Percentiles rank a stretch among this genome's conserved stretches.
phyloP scores from a whole-genome alignment of 1,284 basidiomycete species.

The Irpex lacteus region DNA sequence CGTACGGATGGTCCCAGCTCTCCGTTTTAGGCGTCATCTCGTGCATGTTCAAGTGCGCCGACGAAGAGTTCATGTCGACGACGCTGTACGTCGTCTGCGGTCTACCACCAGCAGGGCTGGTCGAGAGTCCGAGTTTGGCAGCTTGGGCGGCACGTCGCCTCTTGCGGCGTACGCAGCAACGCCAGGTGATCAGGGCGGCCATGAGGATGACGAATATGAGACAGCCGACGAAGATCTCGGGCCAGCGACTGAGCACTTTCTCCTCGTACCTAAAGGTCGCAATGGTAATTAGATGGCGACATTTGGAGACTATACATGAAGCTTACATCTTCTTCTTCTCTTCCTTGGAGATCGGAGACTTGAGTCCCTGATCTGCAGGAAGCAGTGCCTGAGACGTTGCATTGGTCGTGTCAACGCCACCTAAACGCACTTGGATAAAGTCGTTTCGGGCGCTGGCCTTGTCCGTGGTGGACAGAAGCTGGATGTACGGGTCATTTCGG shows the following conservation, averaged over 20 bases:
- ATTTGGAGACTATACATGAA: not conserved
- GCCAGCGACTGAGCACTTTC: constrained; percentile 69
- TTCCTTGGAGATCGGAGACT: constrained; percentile 59
- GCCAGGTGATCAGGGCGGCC: constrained; percentile 54
- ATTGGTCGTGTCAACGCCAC: constrained; percentile 45
- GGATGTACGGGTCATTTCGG: constrained; percentile 52
- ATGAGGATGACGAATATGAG: constrained; percentile 49
- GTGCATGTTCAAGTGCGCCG: constrained; percentile 11
- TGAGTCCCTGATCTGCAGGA: constrained; percentile 54
- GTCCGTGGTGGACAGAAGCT: constrained; percentile 52
- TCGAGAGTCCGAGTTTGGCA: constrained; percentile 13
- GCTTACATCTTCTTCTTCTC: constrained; percentile 68
- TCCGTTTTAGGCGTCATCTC: constrained; percentile 11
- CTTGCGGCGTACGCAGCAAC: constrained; percentile 55
- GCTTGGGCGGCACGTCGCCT: constrained; percentile 18
- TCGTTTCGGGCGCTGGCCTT: constrained; percentile 38
- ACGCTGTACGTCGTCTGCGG: constrained; percentile 5
- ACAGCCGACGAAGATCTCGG: constrained; percentile 69
- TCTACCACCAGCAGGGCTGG: not conserved
- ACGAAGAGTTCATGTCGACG: constrained; percentile 7
- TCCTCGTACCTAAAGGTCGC: constrained; percentile 42
- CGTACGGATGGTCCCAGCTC: constrained; percentile 9
- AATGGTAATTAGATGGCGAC: not conserved
- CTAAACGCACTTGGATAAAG: constrained; percentile 49
- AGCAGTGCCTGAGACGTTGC: constrained; percentile 45